Conservation (phyloP, 176 grass and related monocot species). For the Raddia distichophylla region DNA sequence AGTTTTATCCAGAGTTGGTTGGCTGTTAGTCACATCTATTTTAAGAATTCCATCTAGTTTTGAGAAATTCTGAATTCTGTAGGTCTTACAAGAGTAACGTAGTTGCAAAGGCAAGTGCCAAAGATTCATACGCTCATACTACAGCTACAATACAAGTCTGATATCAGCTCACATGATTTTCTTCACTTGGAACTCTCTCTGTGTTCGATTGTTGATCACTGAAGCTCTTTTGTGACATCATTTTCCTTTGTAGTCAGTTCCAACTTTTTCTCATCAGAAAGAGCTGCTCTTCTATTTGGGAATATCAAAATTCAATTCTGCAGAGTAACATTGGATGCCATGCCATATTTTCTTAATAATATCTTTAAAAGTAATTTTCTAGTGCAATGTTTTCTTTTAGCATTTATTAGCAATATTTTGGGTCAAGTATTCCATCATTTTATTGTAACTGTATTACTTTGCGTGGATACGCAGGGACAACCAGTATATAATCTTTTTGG, state of each 20-base stretch:
- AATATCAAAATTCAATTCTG: background rate
- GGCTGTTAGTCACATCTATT: conserved; percentile 17
- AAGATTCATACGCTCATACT: background rate
- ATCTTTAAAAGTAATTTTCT: background rate
- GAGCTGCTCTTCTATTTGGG: background rate
- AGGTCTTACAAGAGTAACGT: background rate
- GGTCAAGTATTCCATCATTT: conserved; percentile 1
- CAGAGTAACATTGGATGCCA: background rate
- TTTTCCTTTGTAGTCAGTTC: background rate
- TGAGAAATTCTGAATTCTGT: conserved; percentile 23
- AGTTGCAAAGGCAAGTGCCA: background rate
- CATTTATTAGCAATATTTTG: background rate
- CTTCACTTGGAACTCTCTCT: conserved; percentile 18
- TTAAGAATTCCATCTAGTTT: conserved; percentile 26
- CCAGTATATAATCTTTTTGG: conserved; percentile 88
- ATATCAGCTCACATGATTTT: conserved; percentile 5
- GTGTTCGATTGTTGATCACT: conserved; percentile 19
- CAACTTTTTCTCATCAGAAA: background rate
- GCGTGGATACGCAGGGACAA: conserved; percentile 55
- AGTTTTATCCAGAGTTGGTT: background rate
- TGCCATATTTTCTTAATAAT: background rate
- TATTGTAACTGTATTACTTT: conserved; percentile 44
- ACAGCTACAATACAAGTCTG: conserved; percentile 4
- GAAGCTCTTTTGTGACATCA: background rate
- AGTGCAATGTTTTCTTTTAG: background rate